Evolutionary conservation across 805 yeast species (phyloP), one percentile per base, ranked within the genome.

Genomic region (Dipodascus albidus): DNA sequence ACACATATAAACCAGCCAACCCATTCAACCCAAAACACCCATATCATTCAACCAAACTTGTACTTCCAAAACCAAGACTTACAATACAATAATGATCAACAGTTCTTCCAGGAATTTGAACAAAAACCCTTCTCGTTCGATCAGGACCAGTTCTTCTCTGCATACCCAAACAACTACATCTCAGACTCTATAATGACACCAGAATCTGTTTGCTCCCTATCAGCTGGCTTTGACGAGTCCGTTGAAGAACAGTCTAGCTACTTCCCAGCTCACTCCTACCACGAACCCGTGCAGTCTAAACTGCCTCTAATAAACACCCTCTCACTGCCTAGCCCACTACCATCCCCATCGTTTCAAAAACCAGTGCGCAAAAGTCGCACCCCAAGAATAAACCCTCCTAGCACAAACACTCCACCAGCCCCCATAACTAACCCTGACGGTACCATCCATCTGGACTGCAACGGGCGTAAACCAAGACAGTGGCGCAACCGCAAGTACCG

Each of bases 401-500:
- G 44, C 44, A 38, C 44, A 38, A 38, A 38, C 44, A 38, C 44
- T n/a, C 44, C 44, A 11, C 44, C 44, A 38, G 44, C 44, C n/a
- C 44, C 44, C 20, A 38, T 38, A 4, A 38, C 44, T 19, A 38
- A 38, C n/a, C 44, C 44, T 38, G 44, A 38, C n/a, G 44, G 44
- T 6, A 38, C 44, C 6, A 38, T 38, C 20, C 44, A 38, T 38
- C 53, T 56, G 19, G 60, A 58, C 50, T 58, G 54, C 55, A 58
- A 58, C 22, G 60, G 60, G 14, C 55, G 60, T 27, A 57, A 56
- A 52, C 58, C 53, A 23, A 50, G 60, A 20, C 52, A 58, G 41
- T 56, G 59, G 59, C 52, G 51, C 24, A 58, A 56, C 54, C 49
- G 60, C n/a, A 51, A 52, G 51, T 58, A 58, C 53, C 51, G 53